These are phyloP conservation scores for Neopestalotiopsis rosae DNA, from an alignment of 2,329 filamentous ascomycete species.

Conservation along the genomic window DNA sequence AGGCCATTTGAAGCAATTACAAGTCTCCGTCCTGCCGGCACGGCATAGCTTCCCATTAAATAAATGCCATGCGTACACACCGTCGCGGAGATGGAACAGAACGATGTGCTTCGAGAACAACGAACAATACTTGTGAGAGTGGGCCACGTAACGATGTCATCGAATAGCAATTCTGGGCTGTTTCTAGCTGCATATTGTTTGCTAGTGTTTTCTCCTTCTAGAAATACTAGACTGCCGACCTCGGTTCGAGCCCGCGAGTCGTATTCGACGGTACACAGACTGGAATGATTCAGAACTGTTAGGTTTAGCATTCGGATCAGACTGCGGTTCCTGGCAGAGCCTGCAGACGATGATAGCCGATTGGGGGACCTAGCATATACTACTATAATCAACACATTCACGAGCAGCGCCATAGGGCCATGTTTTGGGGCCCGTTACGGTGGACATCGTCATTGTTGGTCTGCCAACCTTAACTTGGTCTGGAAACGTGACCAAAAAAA, in stretches of 20 bases:
- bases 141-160: background rate
- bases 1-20: constrained; percentile 9
- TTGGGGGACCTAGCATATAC: background rate
- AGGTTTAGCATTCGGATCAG: background rate
- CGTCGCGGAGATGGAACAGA: background rate
- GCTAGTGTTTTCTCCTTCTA: constrained; percentile 3
- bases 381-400: too few species aligned
- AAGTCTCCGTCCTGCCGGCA: constrained; percentile 22
- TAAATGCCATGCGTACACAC: background rate
- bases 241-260: background rate
- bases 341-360: background rate
- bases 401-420: background rate
- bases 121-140: background rate
- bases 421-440: background rate
- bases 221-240: constrained; percentile 3
- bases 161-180: background rate
- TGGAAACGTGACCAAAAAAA: background rate
- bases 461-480: constrained; percentile 3
- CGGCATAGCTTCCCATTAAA: constrained; percentile 15
- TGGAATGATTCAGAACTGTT: background rate
- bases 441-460: background rate
- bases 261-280: background rate
- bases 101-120: constrained; percentile 4
- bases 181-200: background rate
- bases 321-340: background rate